Percentiles rank a stretch among this genome's conserved stretches.
phyloP scores from a whole-genome alignment of 2,329 filamentous ascomycete genomes.

The Apiospora phragmitis region DNA sequence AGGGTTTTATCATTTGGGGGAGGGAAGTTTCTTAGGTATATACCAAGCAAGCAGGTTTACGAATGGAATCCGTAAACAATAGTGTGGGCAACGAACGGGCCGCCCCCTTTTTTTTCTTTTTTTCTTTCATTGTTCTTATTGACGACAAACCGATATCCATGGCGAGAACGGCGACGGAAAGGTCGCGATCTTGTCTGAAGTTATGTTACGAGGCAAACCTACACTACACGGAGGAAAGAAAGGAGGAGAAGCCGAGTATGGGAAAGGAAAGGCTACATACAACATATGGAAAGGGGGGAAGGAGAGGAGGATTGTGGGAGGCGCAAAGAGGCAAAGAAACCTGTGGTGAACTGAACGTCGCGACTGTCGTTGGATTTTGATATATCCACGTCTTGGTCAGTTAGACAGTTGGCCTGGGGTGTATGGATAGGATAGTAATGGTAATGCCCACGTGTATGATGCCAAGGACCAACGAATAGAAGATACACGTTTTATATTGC shows the following conservation, averaged over 20 bases:
- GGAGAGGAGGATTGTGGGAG: not conserved
- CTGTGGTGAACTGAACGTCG: not conserved
- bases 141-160: not conserved
- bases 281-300: not conserved
- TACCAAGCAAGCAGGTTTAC: slow-evolving; percentile 3
- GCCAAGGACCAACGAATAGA: slow-evolving; percentile 1
- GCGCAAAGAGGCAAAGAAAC: not conserved
- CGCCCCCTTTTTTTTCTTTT: not conserved
- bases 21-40: not conserved
- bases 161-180: not conserved
- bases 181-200: not conserved
- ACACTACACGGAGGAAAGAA: not conserved
- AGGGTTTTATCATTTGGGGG: not conserved
- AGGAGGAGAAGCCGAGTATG: not conserved
- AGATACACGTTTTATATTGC: not conserved
- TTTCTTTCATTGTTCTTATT: not conserved
- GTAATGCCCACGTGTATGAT: slow-evolving; percentile 24
- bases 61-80: not conserved
- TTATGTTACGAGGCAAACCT: not conserved
- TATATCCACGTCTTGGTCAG: slow-evolving; percentile 10
- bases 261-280: not conserved
- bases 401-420: slow-evolving; percentile 10
- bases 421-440: slow-evolving; percentile 24
- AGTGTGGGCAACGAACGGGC: not conserved
- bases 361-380: slow-evolving; percentile 9